Conservation (phyloP, 331 rosid genomes). For the Quercus lobata region DNA sequence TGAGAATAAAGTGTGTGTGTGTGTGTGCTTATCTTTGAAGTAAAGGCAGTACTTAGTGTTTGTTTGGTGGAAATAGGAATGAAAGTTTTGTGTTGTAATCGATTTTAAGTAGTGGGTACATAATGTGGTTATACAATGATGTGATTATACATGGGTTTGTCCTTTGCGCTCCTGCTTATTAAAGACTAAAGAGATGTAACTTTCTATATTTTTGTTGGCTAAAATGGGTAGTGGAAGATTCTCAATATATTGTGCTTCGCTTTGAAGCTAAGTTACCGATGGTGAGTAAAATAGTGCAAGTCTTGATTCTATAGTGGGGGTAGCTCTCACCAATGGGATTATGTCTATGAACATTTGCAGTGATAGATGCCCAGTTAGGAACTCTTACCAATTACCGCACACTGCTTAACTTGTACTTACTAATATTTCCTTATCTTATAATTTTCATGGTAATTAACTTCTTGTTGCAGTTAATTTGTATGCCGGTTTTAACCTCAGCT, state of each 20-base stretch:
- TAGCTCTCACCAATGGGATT: too few relatives aligned
- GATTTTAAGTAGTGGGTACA: neutral
- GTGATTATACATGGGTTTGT: neutral
- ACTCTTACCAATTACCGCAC: neutral
- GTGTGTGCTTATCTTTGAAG: constrained; percentile 74
- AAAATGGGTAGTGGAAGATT: neutral
- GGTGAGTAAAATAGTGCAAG: too few relatives aligned
- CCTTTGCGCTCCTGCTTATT: neutral
- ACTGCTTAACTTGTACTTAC: too few relatives aligned
- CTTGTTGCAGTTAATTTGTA: too few relatives aligned
- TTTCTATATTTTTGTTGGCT: neutral
- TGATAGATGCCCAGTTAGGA: neutral
- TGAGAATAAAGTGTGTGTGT: constrained; percentile 34
- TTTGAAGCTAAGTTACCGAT: constrained; percentile 44
- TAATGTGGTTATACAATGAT: neutral
- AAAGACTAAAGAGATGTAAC: too few relatives aligned
- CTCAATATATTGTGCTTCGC: constrained; percentile 37
- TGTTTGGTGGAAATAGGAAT: constrained; percentile 47
- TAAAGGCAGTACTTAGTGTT: constrained; percentile 33
- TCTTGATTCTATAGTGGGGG: too few relatives aligned
- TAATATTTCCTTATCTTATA: too few relatives aligned
- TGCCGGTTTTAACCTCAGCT: neutral
- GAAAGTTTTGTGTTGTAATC: neutral
- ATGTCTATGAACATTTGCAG: too few relatives aligned
- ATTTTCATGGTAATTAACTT: too few relatives aligned